phyloP scores from a whole-genome alignment of 2,329 filamentous ascomycete species.

The Cadophora sp. region DNA sequence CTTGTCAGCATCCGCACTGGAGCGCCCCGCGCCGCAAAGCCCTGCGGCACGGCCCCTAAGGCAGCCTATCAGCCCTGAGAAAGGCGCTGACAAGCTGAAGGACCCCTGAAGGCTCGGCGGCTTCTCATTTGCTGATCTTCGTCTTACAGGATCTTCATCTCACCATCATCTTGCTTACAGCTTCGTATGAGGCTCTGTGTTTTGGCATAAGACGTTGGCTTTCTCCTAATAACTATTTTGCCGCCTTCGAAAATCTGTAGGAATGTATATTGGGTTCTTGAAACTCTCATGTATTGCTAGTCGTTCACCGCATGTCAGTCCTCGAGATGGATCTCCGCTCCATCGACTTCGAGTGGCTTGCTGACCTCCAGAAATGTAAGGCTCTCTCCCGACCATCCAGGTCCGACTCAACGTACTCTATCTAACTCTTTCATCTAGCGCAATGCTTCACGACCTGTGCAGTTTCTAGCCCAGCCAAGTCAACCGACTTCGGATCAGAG shows the following conservation, averaged over 20 bases:
- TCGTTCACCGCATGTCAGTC: neutral
- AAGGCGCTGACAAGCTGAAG: slow-evolving; percentile 6
- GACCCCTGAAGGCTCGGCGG: slow-evolving; percentile 8
- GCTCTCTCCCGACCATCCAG: no score
- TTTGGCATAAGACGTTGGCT: no score
- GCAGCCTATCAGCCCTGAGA: neutral
- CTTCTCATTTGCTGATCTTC: neutral
- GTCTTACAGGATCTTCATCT: neutral
- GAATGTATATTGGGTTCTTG: neutral
- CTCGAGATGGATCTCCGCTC: slow-evolving; percentile 9
- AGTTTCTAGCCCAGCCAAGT: slow-evolving; percentile 30
- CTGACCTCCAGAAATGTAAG: slow-evolving; percentile 31
- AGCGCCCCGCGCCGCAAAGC: neutral
- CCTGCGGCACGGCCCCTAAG: neutral
- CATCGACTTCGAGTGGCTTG: slow-evolving; percentile 27
- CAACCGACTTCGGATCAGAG: slow-evolving; percentile 33
- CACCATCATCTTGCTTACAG: slow-evolving; percentile 1
- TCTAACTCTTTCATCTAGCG: slow-evolving; percentile 20
- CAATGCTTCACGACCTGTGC: slow-evolving; percentile 33
- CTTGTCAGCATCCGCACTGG: neutral
- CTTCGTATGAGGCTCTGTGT: neutral
- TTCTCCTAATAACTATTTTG: neutral
- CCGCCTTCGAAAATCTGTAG: neutral
- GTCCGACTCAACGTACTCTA: no score
- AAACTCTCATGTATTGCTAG: neutral